Evolutionary conservation across 2,329 filamentous ascomycete genomes (phyloP).

Genomic region (Didymella segeticola): DNA sequence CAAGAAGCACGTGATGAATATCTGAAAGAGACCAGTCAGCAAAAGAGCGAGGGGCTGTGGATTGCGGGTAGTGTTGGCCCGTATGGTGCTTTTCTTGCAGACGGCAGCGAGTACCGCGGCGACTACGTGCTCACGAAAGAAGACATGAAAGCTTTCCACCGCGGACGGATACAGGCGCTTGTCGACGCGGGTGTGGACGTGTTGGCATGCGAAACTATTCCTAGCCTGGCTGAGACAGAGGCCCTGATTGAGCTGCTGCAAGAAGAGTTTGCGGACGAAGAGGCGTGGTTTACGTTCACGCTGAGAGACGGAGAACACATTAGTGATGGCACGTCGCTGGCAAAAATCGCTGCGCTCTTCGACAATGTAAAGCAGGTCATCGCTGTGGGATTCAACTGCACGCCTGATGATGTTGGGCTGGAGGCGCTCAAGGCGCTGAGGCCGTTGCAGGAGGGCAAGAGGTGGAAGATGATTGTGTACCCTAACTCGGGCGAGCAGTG

Average conservation of each 20-base stretch:
- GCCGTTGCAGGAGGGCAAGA: conserved; percentile 15
- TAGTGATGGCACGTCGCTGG: conserved; percentile 52
- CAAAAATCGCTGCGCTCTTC: conserved; percentile 41
- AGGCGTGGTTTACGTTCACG: conserved; percentile 54
- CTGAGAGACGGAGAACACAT: conserved; percentile 46
- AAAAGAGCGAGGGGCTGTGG: background rate
- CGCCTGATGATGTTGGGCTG: conserved; percentile 45
- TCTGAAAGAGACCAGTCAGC: conserved; percentile 12
- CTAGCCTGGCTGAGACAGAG: conserved; percentile 48
- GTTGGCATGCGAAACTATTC: conserved; percentile 56
- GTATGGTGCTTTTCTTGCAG: conserved; percentile 56
- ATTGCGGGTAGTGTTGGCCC: conserved; percentile 57
- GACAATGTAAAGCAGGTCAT: conserved; percentile 43
- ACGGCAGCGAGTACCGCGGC: conserved; percentile 57
- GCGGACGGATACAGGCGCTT: conserved; percentile 51
- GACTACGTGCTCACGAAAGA: conserved; percentile 45
- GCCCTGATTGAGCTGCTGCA: conserved; percentile 50
- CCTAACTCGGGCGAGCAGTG: conserved; percentile 58
- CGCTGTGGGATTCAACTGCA: conserved; percentile 56
- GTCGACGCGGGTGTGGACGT: conserved; percentile 52
- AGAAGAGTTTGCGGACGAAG: conserved; percentile 45
- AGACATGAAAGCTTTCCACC: conserved; percentile 53
- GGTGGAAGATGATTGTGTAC: conserved; percentile 49
- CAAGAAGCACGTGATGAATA: conserved; percentile 47
- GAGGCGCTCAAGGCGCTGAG: conserved; percentile 43